These are phyloP conservation scores for Monilinia fructicola DNA, from an alignment of 2,329 filamentous ascomycete genomes.

Conservation along the genomic window DNA sequence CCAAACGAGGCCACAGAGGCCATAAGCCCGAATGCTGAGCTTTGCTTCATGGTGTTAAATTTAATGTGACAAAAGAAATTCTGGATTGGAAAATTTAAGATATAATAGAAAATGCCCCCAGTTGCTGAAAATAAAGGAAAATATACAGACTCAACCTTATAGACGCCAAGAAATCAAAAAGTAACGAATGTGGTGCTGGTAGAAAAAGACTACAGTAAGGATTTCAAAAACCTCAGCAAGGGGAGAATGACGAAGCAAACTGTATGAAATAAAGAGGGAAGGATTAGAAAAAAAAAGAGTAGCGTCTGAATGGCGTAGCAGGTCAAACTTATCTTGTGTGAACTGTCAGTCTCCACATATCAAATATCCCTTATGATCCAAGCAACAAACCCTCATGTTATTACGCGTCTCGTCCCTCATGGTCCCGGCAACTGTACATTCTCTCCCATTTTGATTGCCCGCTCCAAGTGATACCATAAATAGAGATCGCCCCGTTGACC, in stretches of 20 bases:
- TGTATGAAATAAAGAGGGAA: neutral
- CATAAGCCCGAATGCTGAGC: conserved; percentile 7
- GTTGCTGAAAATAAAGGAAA: neutral
- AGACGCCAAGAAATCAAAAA: conserved; percentile 19
- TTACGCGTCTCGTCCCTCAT: conserved; percentile 18
- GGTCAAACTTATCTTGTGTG: conserved; percentile 15
- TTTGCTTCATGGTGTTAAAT: conserved; percentile 24
- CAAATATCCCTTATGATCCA: conserved; percentile 13
- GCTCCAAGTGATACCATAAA: conserved; percentile 13
- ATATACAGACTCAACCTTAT: conserved; percentile 9
- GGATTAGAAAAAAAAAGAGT: neutral
- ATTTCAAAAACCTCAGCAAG: neutral
- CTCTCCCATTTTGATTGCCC: neutral
- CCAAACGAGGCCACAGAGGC: conserved; percentile 16
- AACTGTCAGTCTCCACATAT: conserved; percentile 8
- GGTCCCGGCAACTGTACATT: neutral
- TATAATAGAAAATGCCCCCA: neutral
- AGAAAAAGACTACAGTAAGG: neutral
- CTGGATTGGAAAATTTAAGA: neutral
- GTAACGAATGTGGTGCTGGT: conserved; percentile 16
- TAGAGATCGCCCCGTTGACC: conserved; percentile 15
- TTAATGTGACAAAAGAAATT: neutral
- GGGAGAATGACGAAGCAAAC: neutral
- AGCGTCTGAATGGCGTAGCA: conserved; percentile 14
- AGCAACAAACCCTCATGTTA: neutral